Base-by-base conservation (phyloP, 2,329 filamentous ascomycete species). In the Magnaporthiopsis rhizophila region DNA sequence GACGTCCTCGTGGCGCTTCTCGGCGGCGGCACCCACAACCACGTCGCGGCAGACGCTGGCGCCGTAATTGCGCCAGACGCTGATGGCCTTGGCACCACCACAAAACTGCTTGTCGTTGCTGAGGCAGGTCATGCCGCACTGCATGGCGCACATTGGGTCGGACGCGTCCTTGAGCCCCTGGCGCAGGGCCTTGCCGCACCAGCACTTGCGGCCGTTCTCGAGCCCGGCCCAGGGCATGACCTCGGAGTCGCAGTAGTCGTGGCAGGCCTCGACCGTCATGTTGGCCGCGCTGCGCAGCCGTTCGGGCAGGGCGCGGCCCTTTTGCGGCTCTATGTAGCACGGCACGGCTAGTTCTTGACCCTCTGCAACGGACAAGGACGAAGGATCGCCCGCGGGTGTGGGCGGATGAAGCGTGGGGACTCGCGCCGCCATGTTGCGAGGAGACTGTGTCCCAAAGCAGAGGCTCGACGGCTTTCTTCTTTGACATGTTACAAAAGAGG, bases 71-170 rank as follows among this genome's bases (percentile, higher is more conserved):
- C 7, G n/a, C n/a, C 26, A 58, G n/a, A 58, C 56, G 56, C 26
- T 58, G n/a, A 58, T 58, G 56, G n/a, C 15, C n/a, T 5, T 28
- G 3, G 56, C 11, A n/a, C 56, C 56, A n/a, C 56, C 56, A n/a
- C 56, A 58, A n/a, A 58, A 58, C 56, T 58, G 56, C 21, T 58
- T 26, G 56, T 58, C 26, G 59, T 61, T 45, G 30, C 59, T 34
- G 32, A 28, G 28, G 59, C 59, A 61, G 4, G 59, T 13, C 59
- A 61, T 61, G 30, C 45, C 34, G 59, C 59, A 61, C 59, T 58
- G 56, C 56, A 58, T 58, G 56, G 56, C 56, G 56, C 56, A 58
- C n/a, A n/a, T 28, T 7, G 53, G 53, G 53, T 57, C 53, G 6
- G 53, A 57, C n/a, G 53, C 53, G 21, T 57, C 53, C 53, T 57